Conservation (phyloP, 1,284 basidiomycete species). For the Pseudozyma hubeiensis region DNA sequence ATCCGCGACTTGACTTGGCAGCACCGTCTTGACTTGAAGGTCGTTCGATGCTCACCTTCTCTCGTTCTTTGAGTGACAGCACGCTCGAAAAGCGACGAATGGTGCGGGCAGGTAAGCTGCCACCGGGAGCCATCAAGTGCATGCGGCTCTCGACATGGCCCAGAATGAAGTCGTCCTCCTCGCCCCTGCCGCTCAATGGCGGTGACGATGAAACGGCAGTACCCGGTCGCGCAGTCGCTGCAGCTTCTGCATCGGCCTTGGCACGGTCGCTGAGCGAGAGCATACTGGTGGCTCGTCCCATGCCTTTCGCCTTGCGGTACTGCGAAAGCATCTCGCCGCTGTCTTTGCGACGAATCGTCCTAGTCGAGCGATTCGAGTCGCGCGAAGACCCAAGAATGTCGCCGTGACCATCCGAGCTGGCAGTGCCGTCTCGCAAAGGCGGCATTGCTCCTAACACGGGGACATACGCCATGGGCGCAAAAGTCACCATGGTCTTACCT, state of each 20-base stretch:
- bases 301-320: conserved; percentile 57
- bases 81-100: conserved; percentile 47
- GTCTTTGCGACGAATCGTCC: conserved; percentile 50
- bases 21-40: conserved; percentile 27
- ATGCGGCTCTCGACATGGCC: conserved; percentile 39
- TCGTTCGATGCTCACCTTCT: conserved; percentile 25
- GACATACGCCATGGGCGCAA: conserved; percentile 41
- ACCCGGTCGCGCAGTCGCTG: conserved; percentile 9
- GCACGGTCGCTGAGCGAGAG: conserved; percentile 39
- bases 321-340: conserved; percentile 63
- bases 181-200: not conserved
- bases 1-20: conserved; percentile 19
- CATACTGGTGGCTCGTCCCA: conserved; percentile 49
- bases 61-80: conserved; percentile 30
- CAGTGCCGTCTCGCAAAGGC: conserved; percentile 22
- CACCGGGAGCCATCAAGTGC: conserved; percentile 17
- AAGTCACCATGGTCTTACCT: conserved; percentile 30
- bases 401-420: conserved; percentile 17
- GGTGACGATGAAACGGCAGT: conserved; percentile 18
- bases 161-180: conserved; percentile 36
- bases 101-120: conserved; percentile 20
- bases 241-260: conserved; percentile 35
- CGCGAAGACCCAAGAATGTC: conserved; percentile 8
- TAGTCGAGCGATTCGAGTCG: conserved; percentile 11
- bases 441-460: conserved; percentile 48